Evolutionary conservation across 768 basidiomycete genomes (phyloP).

Genomic region (Grammothele lineata): DNA sequence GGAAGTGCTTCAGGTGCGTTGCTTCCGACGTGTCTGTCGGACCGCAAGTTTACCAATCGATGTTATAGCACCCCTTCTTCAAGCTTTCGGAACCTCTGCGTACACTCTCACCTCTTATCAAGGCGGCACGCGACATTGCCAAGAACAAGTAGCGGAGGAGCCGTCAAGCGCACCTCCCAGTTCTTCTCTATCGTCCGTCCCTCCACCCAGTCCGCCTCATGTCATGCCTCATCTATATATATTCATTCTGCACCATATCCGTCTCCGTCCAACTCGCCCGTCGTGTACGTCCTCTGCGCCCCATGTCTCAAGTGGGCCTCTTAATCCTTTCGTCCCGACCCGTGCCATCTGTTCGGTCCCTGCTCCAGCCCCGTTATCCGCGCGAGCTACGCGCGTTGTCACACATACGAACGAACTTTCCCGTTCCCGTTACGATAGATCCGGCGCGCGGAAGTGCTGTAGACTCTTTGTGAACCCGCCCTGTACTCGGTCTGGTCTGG

Average conservation of each 20-base stretch:
- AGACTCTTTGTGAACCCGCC: neutral
- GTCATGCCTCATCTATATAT: constrained; percentile 16
- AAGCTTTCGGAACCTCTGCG: constrained; percentile 81
- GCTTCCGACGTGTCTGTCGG: neutral
- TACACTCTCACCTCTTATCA: constrained; percentile 85
- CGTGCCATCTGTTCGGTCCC: neutral
- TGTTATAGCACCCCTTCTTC: constrained; percentile 83
- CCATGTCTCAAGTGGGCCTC: constrained; percentile 5
- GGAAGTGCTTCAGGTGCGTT: constrained; percentile 66
- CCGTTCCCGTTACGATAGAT: constrained; percentile 2
- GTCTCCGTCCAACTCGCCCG: neutral
- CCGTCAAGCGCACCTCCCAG: neutral
- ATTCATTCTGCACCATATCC: constrained; percentile 8
- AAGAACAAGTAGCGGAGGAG: constrained; percentile 40
- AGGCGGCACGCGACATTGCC: constrained; percentile 84
- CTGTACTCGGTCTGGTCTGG: neutral
- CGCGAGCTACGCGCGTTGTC: constrained; percentile 4
- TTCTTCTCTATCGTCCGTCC: neutral
- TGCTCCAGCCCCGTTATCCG: neutral
- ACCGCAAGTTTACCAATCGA: too few species aligned
- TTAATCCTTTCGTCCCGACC: neutral
- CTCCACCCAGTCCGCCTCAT: neutral
- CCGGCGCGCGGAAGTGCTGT: neutral
- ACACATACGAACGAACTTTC: constrained; percentile 3
- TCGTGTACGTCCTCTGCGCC: constrained; percentile 2